Evolutionary conservation across 768 basidiomycete genomes (phyloP), one percentile per base, ranked within the genome.

Genomic region (Termitomyces sp.): DNA sequence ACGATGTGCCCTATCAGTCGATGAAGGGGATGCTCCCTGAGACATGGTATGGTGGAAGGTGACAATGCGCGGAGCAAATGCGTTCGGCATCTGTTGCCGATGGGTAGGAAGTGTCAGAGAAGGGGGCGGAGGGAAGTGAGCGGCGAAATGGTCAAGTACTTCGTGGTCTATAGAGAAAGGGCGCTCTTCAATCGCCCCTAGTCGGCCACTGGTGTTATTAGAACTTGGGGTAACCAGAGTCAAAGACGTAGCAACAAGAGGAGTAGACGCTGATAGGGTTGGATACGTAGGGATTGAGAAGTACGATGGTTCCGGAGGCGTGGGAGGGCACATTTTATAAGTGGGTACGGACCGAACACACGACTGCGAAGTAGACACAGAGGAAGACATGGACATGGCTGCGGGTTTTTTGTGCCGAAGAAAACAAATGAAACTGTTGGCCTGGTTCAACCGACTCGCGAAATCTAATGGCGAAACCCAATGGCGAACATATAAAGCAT

Each of bases 1-100:
- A 36, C 74, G 70, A 15, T 70, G 71, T 5, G 67, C 60, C 36
- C 73, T 72, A 56, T 72, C 74, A 63, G 68, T 68, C 14, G 74
- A 66, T 8, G 71, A 72, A 10, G 65, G 31, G 56, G 31, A 31
- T 17, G 57, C 15, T 65, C 63, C 43, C 37, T 62, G 47, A 14
- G 63, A 43, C 6, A 43, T 6, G 7, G 60, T 47, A 34, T 62
- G 64, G 40, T 69, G 66, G 20, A 34, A 59, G 20, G 67, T 56
- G 45, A 63, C 43, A 12, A 66, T 66, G 29, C 40, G 62, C 29
- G 69, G 67, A n/a, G 68, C 61, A 17, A 63, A 60, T 29, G 66
- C 49, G 38, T 65, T 60, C 45, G 65, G 59, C 29, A 57, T 45
- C 31, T 60, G 63, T 32, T 69, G 68, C 29, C 66, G 69, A 50